Conservation (phyloP, 441 rosid species). For the Brassica hybrid region DNA sequence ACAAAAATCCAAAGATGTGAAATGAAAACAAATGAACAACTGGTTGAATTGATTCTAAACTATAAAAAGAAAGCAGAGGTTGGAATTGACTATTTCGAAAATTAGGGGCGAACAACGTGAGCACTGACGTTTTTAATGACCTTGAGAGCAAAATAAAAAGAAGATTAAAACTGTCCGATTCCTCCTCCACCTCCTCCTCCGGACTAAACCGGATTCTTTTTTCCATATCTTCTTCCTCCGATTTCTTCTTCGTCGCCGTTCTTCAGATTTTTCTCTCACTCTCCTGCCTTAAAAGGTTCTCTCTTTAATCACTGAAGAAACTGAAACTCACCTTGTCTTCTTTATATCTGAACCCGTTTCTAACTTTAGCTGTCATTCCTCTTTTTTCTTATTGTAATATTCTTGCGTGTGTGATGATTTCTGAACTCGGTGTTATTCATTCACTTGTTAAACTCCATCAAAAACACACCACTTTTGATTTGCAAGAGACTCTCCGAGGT, state of each 20-base stretch:
- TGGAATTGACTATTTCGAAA: conserved; percentile 22
- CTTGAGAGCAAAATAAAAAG: conserved; percentile 5
- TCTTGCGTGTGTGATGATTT: too few relatives aligned
- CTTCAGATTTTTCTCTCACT: conserved; percentile 38
- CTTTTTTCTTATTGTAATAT: too few relatives aligned
- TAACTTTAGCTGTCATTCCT: conserved; percentile 15
- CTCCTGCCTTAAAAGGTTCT: conserved; percentile 41
- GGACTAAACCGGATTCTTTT: neutral
- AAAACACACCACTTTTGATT: too few relatives aligned
- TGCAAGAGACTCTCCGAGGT: too few relatives aligned
- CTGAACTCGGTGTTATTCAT: too few relatives aligned
- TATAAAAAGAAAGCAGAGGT: conserved; percentile 16
- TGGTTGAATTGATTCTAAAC: conserved; percentile 19
- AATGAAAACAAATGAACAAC: neutral
- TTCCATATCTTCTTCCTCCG: conserved; percentile 34
- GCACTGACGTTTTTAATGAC: conserved; percentile 4
- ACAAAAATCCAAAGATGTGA: neutral
- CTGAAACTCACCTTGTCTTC: neutral
- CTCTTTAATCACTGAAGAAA: conserved; percentile 7
- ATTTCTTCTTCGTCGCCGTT: conserved; percentile 37
- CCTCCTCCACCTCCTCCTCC: conserved; percentile 13
- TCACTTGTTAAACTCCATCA: too few relatives aligned
- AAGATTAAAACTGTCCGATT: conserved; percentile 30
- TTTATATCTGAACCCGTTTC: neutral
- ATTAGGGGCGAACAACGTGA: conserved; percentile 9